These are phyloP conservation scores for Capronia americana DNA, from an alignment of 2,329 filamentous ascomycete genomes.

Conservation along the genomic window DNA sequence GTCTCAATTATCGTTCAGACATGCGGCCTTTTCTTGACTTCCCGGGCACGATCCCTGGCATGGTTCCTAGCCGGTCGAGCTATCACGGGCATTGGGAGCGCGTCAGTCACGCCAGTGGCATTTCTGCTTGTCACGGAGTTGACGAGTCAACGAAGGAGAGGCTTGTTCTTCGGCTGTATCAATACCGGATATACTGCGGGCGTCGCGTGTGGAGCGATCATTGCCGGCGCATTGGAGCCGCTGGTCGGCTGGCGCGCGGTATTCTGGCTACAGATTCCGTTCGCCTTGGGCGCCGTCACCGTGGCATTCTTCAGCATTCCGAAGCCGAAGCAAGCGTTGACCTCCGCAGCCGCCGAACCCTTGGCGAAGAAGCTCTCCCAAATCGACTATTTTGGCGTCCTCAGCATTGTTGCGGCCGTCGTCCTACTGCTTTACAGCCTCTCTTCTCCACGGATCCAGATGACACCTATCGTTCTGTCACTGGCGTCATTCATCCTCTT, in stretches of 20 bases:
- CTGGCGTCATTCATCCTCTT: conserved; percentile 63
- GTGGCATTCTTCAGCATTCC: conserved; percentile 72
- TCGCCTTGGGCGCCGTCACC: conserved; percentile 66
- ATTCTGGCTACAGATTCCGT: conserved; percentile 74
- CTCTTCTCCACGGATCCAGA: conserved; percentile 66
- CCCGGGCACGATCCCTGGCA: conserved; percentile 63
- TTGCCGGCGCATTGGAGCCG: conserved; percentile 70
- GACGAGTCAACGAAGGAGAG: conserved; percentile 69
- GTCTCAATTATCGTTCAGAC: conserved; percentile 65
- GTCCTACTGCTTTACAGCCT: conserved; percentile 76
- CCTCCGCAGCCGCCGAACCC: conserved; percentile 46
- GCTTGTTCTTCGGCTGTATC: conserved; percentile 74
- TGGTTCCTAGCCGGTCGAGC: conserved; percentile 73
- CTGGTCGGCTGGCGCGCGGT: conserved; percentile 74
- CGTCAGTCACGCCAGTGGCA: conserved; percentile 74
- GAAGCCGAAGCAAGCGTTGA: conserved; percentile 41
- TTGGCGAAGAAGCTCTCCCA: conserved; percentile 62
- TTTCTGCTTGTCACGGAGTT: conserved; percentile 80
- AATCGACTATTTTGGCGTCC: conserved; percentile 77
- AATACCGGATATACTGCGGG: conserved; percentile 76
- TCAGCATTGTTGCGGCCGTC: conserved; percentile 69
- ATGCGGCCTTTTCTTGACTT: conserved; percentile 69
- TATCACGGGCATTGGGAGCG: conserved; percentile 71
- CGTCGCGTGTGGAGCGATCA: conserved; percentile 72
- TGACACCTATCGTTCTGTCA: conserved; percentile 67